Conservation (phyloP, 2,329 filamentous ascomycete species). For the Phaeosphaeria sp. region DNA sequence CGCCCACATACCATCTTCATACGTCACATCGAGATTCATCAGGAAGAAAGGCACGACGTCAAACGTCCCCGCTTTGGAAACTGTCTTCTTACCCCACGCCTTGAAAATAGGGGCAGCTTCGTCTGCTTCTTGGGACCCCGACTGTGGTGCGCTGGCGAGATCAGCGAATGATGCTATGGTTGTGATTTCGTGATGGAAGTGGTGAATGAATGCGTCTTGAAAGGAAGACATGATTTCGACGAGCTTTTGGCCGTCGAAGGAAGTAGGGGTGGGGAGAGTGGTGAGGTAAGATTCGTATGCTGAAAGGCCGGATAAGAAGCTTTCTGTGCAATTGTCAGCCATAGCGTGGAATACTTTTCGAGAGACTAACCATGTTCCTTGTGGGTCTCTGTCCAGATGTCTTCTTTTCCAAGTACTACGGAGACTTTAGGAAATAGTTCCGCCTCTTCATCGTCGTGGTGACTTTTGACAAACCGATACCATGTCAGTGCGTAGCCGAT, state of each 20-base stretch:
- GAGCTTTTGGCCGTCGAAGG: constrained; percentile 33
- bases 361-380: constrained; percentile 39
- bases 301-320: constrained; percentile 35
- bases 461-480: constrained; percentile 43
- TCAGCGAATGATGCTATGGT: constrained; percentile 46
- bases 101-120: constrained; percentile 61
- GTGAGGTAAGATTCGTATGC: constrained; percentile 33
- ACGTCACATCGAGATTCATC: constrained; percentile 66
- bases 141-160: constrained; percentile 59
- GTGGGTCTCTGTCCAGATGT: constrained; percentile 40
- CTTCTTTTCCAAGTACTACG: constrained; percentile 32
- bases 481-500: constrained; percentile 45
- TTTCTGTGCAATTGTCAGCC: constrained; percentile 19
- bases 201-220: constrained; percentile 32
- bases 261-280: constrained; percentile 19
- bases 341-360: not conserved
- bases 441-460: constrained; percentile 47
- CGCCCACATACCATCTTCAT: constrained; percentile 66
- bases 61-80: constrained; percentile 65
- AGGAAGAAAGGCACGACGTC: constrained; percentile 71
- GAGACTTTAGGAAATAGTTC: constrained; percentile 45
- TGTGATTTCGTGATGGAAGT: constrained; percentile 45
- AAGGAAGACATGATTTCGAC: constrained; percentile 36
- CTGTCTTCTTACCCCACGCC: constrained; percentile 67
- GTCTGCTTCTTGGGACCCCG: constrained; percentile 51